A percentile compares a stretch with the other conserved stretches of the same genome.
Evolutionary conservation across 176 grass and related monocot genomes (phyloP).

Genomic region (Chloris gayana): DNA sequence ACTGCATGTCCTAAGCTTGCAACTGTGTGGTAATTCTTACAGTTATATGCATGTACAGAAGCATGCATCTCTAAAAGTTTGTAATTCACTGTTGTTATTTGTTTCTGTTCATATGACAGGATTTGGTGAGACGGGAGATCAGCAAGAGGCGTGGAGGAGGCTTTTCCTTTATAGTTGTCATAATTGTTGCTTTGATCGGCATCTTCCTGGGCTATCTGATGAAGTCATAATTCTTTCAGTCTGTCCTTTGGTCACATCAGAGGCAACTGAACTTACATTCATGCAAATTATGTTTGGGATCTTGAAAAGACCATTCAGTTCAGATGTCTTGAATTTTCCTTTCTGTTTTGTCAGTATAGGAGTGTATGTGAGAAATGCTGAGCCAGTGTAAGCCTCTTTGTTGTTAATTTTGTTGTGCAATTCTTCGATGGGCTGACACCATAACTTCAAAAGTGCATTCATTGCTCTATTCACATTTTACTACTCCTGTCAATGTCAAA

Average conservation of each 20-base stretch:
- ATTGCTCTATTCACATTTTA: slow-evolving; percentile 20
- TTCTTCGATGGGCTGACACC: slow-evolving; percentile 21
- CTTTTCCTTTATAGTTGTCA: slow-evolving; percentile 61
- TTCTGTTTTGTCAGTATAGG: slow-evolving; percentile 54
- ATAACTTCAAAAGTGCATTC: slow-evolving; percentile 44
- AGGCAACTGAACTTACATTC: slow-evolving; percentile 28
- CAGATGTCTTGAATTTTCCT: slow-evolving; percentile 39
- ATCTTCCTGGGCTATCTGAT: slow-evolving; percentile 64
- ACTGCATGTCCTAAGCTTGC: not conserved
- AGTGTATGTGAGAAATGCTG: slow-evolving; percentile 45
- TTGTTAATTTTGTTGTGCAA: slow-evolving; percentile 41
- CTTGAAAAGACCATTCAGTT: slow-evolving; percentile 31
- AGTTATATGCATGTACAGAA: not conserved
- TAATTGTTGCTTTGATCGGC: slow-evolving; percentile 66
- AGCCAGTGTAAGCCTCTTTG: slow-evolving; percentile 49
- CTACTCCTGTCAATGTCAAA: not conserved
- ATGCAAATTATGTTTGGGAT: slow-evolving; percentile 42
- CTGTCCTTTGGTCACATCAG: slow-evolving; percentile 13
- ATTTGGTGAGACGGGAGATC: slow-evolving; percentile 63
- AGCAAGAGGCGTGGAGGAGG: slow-evolving; percentile 59
- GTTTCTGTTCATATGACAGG: slow-evolving; percentile 44
- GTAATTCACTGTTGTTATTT: slow-evolving; percentile 8
- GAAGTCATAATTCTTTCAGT: slow-evolving; percentile 56
- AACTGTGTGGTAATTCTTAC: not conserved
- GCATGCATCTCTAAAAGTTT: not conserved